Conservation (phyloP, 805 yeast species). For the Yarrowia deformans region DNA sequence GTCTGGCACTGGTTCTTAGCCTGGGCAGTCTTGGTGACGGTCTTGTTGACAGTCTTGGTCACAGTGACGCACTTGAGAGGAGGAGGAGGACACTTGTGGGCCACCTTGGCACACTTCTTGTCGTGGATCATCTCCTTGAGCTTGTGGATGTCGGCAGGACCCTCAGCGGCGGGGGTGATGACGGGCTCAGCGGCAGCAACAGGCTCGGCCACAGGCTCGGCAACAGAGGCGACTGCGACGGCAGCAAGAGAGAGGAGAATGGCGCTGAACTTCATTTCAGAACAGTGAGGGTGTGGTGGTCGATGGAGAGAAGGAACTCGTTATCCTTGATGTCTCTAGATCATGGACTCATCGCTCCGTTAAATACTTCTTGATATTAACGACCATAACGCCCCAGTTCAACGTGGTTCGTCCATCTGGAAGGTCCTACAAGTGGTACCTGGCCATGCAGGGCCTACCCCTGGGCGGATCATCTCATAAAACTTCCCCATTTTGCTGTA, state of each 20-base stretch:
- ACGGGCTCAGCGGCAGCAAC: slow-evolving; percentile 3
- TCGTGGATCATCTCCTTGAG: slow-evolving; percentile 31
- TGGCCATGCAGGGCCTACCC: slow-evolving; percentile 29
- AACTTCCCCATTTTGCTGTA: neutral
- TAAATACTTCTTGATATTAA: neutral
- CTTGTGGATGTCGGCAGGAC: slow-evolving; percentile 15
- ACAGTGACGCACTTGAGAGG: slow-evolving; percentile 15
- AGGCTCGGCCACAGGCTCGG: slow-evolving; percentile 16
- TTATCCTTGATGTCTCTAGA: neutral
- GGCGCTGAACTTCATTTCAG: slow-evolving; percentile 16
- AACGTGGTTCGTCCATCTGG: neutral
- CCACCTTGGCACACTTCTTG: slow-evolving; percentile 17
- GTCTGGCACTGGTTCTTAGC: slow-evolving; percentile 21
- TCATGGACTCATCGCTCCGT: neutral
- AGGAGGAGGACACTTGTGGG: slow-evolving; percentile 33
- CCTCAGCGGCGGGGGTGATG: slow-evolving; percentile 5
- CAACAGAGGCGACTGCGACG: slow-evolving; percentile 25
- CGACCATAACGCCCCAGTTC: neutral
- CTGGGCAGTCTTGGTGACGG: slow-evolving; percentile 31
- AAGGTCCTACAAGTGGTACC: slow-evolving; percentile 13
- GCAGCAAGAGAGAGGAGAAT: slow-evolving; percentile 16
- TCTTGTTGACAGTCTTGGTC: slow-evolving; percentile 21
- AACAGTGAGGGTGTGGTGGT: neutral
- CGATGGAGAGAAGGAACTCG: neutral
- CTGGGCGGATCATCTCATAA: neutral